Conservation (phyloP, 2,329 filamentous ascomycete genomes). For the Alternaria conjuncta region DNA sequence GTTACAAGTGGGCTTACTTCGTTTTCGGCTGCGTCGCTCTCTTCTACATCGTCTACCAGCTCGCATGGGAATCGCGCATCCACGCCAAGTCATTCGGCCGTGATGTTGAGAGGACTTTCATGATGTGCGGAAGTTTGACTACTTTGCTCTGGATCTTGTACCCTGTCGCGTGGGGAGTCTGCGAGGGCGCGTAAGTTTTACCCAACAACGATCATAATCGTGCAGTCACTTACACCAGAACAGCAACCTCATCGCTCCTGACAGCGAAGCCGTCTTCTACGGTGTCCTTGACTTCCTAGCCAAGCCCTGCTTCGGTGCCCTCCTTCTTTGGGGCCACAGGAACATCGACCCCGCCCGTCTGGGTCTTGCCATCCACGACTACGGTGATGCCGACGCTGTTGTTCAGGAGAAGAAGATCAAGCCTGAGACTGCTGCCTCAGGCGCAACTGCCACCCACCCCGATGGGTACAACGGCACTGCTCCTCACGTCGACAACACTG, state of each 20-base stretch:
- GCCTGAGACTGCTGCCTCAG: neutral
- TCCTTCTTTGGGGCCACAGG: constrained; percentile 68
- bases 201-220: no score
- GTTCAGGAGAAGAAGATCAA: constrained; percentile 34
- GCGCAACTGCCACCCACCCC: neutral
- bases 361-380: constrained; percentile 60
- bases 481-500: neutral
- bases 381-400: constrained; percentile 49
- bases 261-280: constrained; percentile 73
- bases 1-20: constrained; percentile 74
- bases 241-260: constrained; percentile 69
- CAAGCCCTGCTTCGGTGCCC: constrained; percentile 67
- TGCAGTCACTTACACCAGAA: constrained; percentile 27
- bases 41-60: constrained; percentile 66
- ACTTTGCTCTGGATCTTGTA: constrained; percentile 69
- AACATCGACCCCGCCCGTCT: constrained; percentile 65
- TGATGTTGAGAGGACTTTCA: constrained; percentile 61
- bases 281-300: constrained; percentile 69
- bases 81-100: constrained; percentile 63
- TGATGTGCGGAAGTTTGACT: constrained; percentile 65
- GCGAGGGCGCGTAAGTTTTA: constrained; percentile 53
- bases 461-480: neutral
- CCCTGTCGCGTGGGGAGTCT: constrained; percentile 66
- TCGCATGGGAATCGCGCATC: constrained; percentile 62
- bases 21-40: constrained; percentile 60